A percentile compares a stretch with the other conserved stretches of the same genome.
phyloP scores from a whole-genome alignment of 208 protist genomes.

The Phytomonas serpens region DNA sequence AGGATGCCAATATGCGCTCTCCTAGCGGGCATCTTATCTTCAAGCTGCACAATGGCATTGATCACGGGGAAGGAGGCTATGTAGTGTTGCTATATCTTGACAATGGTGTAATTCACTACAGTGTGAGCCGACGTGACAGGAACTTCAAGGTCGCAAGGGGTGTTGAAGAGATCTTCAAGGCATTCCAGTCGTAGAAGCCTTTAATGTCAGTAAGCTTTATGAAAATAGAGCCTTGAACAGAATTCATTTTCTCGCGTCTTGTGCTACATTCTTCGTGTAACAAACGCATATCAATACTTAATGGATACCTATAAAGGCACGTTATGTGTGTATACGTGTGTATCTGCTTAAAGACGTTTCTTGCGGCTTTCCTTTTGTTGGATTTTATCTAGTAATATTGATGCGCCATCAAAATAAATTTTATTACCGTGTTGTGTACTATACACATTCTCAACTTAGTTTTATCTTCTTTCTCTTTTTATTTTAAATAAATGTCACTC shows the following conservation, averaged over 20 bases:
- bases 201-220: background rate
- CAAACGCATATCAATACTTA: background rate
- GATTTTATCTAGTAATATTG: background rate
- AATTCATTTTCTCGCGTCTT: background rate
- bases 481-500: background rate
- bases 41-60: conserved; percentile 37
- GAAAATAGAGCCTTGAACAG: background rate
- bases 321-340: background rate
- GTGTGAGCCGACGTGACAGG: conserved; percentile 18
- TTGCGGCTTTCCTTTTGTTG: background rate
- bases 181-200: conserved; percentile 13
- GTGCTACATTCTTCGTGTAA: background rate
- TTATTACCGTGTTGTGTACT: background rate
- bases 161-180: conserved; percentile 68
- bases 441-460: background rate
- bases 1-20: conserved; percentile 50
- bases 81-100: conserved; percentile 68
- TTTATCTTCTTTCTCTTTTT: background rate
- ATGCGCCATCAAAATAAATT: background rate
- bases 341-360: background rate
- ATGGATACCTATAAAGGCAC: background rate
- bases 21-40: conserved; percentile 55
- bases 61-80: background rate
- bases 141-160: conserved; percentile 55
- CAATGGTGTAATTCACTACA: conserved; percentile 55